phyloP scores from a whole-genome alignment of 2,329 filamentous ascomycete genomes.

The Emergomyces pasteurianus region DNA sequence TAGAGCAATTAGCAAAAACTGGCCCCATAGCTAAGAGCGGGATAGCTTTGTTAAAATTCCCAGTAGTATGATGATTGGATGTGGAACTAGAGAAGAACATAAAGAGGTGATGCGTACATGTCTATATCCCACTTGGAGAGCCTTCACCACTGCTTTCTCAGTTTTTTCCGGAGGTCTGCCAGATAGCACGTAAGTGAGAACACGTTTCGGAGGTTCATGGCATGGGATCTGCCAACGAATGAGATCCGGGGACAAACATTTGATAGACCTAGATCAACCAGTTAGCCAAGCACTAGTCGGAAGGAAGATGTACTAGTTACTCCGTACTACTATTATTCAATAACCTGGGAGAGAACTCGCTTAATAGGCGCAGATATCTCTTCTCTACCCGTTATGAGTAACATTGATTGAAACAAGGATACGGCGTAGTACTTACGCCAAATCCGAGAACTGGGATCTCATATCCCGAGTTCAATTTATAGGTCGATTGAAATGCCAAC shows the following conservation, averaged over 20 bases:
- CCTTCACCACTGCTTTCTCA: slow-evolving; percentile 47
- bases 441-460: slow-evolving; percentile 47
- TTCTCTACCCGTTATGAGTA: neutral
- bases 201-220: neutral
- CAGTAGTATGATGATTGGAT: neutral
- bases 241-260: slow-evolving; percentile 19
- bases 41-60: neutral
- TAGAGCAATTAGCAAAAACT: neutral
- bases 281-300: slow-evolving; percentile 5
- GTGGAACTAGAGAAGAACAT: neutral
- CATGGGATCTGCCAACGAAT: neutral
- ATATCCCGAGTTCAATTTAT: slow-evolving; percentile 46
- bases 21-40: neutral
- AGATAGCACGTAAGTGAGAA: neutral
- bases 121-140: slow-evolving; percentile 44
- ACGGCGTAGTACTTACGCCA: slow-evolving; percentile 30
- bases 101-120: slow-evolving; percentile 34
- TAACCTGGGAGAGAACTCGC: neutral
- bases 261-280: slow-evolving; percentile 24
- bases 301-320: neutral
- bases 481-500: slow-evolving; percentile 23
- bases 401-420: neutral
- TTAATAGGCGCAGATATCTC: neutral
- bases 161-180: slow-evolving; percentile 44
- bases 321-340: neutral